These are phyloP conservation scores for Gynandropsis gynandra DNA, from an alignment of 345 rosid species.

Conservation along the genomic window DNA sequence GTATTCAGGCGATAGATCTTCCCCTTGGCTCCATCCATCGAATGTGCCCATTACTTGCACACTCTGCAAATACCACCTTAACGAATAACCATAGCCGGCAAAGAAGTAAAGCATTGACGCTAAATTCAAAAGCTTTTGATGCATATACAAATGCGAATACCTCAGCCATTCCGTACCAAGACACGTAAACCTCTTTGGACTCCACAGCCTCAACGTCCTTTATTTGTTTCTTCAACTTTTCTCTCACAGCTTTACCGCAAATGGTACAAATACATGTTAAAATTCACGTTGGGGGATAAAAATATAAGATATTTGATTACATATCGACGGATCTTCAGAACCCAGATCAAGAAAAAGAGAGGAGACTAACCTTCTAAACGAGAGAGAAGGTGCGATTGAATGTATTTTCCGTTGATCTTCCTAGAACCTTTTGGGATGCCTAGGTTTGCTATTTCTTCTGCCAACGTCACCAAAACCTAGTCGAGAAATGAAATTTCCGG, in stretches of 20 bases:
- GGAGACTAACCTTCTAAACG: constrained; percentile 57
- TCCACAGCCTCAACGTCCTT: constrained; percentile 59
- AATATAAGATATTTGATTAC: background rate
- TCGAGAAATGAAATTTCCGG: background rate
- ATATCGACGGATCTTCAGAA: background rate
- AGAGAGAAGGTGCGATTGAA: constrained; percentile 70
- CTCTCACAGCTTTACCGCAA: constrained; percentile 39
- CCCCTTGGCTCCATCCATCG: constrained; percentile 88
- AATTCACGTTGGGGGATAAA: background rate
- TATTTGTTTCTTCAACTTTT: constrained; percentile 59
- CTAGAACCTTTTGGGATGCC: constrained; percentile 68
- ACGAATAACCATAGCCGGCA: too few relatives aligned
- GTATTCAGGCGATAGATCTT: constrained; percentile 74
- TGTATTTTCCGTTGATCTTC: constrained; percentile 77
- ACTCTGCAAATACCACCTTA: constrained; percentile 35
- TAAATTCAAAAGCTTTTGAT: constrained; percentile 7
- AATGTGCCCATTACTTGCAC: constrained; percentile 93
- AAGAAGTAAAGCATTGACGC: too few relatives aligned
- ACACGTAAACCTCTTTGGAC: constrained; percentile 60
- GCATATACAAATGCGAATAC: constrained; percentile 25
- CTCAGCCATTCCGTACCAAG: constrained; percentile 92
- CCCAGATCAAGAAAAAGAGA: background rate
- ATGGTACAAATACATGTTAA: background rate
- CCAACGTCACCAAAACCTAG: constrained; percentile 56
- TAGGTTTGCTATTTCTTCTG: constrained; percentile 64